A percentile compares a stretch with the other conserved stretches of the same genome.
Evolutionary conservation across 2,329 filamentous ascomycete species (phyloP).

Genomic region (Penicillium sp.): DNA sequence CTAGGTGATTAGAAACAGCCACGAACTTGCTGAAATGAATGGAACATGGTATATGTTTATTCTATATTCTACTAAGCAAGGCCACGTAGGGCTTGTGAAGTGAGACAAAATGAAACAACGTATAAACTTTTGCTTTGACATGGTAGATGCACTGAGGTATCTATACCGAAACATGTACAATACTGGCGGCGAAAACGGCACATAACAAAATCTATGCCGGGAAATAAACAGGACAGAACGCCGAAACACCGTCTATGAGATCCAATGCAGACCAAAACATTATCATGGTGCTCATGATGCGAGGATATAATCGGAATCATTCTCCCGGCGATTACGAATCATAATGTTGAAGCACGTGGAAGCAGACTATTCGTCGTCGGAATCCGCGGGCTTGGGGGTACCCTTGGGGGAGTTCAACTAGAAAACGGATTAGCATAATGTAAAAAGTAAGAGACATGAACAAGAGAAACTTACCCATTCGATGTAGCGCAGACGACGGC

Average conservation of each 20-base stretch:
- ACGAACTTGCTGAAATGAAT: background rate
- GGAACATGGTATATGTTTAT: background rate
- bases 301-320: conserved; percentile 11
- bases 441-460: background rate
- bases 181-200: conserved; percentile 2
- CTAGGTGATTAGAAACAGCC: background rate
- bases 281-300: conserved; percentile 19
- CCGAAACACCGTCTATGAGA: conserved; percentile 24
- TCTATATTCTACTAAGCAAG: background rate
- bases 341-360: conserved; percentile 9
- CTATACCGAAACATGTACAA: conserved; percentile 9
- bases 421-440: conserved; percentile 36
- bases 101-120: background rate
- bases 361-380: conserved; percentile 63
- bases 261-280: conserved; percentile 20
- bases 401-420: conserved; percentile 85
- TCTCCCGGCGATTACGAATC: conserved; percentile 19
- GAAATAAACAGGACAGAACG: background rate
- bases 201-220: conserved; percentile 3
- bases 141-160: conserved; percentile 4
- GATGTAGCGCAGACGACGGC: conserved; percentile 79
- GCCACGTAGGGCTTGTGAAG: background rate
- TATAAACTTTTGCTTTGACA: conserved; percentile 8
- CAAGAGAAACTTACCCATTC: conserved; percentile 48
- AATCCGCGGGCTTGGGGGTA: conserved; percentile 72